Percentiles rank a stretch among this genome's conserved stretches.
These are phyloP conservation scores for Chlorokybus atmophyticus DNA, from an alignment of 139 green algal genomes.

Conservation along the genomic window DNA sequence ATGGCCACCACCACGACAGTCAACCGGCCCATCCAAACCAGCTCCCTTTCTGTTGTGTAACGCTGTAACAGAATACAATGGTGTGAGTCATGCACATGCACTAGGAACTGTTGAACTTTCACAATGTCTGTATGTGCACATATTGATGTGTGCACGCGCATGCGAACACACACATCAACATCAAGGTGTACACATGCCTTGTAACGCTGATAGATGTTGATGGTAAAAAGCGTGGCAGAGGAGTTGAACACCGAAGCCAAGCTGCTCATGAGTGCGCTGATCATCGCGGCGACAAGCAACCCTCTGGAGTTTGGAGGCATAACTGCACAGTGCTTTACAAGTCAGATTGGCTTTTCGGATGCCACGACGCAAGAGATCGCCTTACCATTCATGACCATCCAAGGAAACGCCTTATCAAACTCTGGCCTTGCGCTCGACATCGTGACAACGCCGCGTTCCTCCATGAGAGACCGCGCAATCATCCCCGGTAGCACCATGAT, in stretches of 20 bases:
- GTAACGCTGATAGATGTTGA: slow-evolving; percentile 19
- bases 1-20: slow-evolving; percentile 14
- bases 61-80: too few relatives aligned
- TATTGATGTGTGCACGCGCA: too few relatives aligned
- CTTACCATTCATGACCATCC: slow-evolving; percentile 26
- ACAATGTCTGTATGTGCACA: too few relatives aligned
- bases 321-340: too few relatives aligned
- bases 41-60: slow-evolving; percentile 7
- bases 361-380: too few relatives aligned
- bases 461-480: slow-evolving; percentile 26
- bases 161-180: too few relatives aligned
- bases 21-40: slow-evolving; percentile 17
- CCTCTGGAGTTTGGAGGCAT: slow-evolving; percentile 17
- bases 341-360: too few relatives aligned
- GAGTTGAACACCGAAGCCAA: slow-evolving; percentile 35
- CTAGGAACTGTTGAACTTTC: too few relatives aligned
- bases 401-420: slow-evolving; percentile 23
- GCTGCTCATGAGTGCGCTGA: slow-evolving; percentile 31
- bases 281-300: slow-evolving; percentile 29
- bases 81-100: too few relatives aligned
- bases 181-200: neutral
- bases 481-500: slow-evolving; percentile 39
- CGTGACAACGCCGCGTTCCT: slow-evolving; percentile 10
- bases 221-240: slow-evolving; percentile 32
- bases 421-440: slow-evolving; percentile 5